Evolutionary conservation across 2,329 filamentous ascomycete genomes (phyloP), one percentile per base, ranked within the genome.

Genomic region (Paecilomyces variotii): DNA sequence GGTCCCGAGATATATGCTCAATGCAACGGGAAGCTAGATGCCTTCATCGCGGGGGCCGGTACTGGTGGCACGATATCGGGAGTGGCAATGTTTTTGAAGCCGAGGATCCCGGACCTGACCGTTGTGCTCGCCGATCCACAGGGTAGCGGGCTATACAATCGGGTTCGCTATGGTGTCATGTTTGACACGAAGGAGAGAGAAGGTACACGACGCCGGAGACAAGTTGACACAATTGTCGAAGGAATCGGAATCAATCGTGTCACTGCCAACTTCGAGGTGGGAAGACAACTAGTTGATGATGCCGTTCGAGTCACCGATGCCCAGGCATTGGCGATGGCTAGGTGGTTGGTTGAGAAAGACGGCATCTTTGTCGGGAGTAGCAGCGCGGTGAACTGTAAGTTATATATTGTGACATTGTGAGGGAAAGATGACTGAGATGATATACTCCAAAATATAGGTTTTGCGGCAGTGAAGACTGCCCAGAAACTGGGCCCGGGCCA

Each of bases 211-310:
- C 83, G 95, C 54, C 82, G 94, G 60, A 87, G 90, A 67, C 95
- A 99, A 75, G 91, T 99, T 56, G 95, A 99, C 77, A 92, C 88
- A 3, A 90, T 99, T 63, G 91, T 99, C 28, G 95, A 99, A 76
- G 94, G 94, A 1, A 90, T 99, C 63, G 94, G 94, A 1, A 89
- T 97, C 73, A 99, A 96, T 71, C 87, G 94, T 1, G 82, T 96
- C n/a, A 99, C 94, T 0, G 84, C 86, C 56, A 99, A 97, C 73
- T 94, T 99, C 63, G 90, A 96, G 71, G 87, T 87, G 28, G 94
- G 93, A 0, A 82, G 90, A 63, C 87, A 93, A 68, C 76, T 97
- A 57, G 84, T 99, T 56, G 91, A 97, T 72, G 91, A 97, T 75
- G 93, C 94, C 2, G 86, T 97, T 39, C 84, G 87, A 60, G 91